These are phyloP conservation scores for Phlebiopsis flavidoalba DNA, from an alignment of 768 basidiomycete genomes.

Conservation along the genomic window DNA sequence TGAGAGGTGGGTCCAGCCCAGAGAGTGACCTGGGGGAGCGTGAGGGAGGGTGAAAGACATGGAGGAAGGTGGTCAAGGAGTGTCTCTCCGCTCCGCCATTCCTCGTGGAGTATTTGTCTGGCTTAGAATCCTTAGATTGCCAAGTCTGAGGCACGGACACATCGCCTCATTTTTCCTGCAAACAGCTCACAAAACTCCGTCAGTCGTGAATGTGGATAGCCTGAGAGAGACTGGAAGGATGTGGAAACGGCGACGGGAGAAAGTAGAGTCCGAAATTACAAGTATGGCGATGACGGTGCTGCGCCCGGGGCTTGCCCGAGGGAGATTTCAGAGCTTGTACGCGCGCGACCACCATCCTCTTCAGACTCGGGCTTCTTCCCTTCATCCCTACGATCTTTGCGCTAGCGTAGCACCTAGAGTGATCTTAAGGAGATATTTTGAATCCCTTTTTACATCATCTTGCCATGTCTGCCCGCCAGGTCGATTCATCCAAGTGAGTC, in stretches of 20 bases:
- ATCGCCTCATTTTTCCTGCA: not conserved
- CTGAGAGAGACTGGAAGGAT: not conserved
- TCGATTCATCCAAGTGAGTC: slow-evolving; percentile 17
- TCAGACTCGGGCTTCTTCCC: not conserved
- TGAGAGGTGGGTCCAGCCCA: slow-evolving; percentile 18
- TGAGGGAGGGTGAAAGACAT: slow-evolving; percentile 49
- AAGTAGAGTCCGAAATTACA: not conserved
- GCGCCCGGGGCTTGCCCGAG: not conserved
- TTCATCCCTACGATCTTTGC: no score
- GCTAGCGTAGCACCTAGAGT: not conserved
- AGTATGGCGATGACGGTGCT: not conserved
- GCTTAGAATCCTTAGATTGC: not conserved
- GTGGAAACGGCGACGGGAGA: not conserved
- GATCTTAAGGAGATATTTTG: not conserved
- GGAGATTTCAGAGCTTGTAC: not conserved
- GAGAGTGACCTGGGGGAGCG: slow-evolving; percentile 43
- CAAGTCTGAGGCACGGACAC: not conserved
- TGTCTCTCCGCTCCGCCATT: not conserved
- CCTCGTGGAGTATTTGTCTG: not conserved
- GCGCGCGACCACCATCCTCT: not conserved
- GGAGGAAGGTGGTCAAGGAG: not conserved
- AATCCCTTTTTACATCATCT: not conserved
- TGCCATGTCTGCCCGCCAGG: not conserved
- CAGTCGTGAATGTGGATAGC: not conserved
- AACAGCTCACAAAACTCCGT: not conserved